Base-by-base conservation (phyloP, 768 basidiomycete genomes). In the Naganishia kalamii region DNA sequence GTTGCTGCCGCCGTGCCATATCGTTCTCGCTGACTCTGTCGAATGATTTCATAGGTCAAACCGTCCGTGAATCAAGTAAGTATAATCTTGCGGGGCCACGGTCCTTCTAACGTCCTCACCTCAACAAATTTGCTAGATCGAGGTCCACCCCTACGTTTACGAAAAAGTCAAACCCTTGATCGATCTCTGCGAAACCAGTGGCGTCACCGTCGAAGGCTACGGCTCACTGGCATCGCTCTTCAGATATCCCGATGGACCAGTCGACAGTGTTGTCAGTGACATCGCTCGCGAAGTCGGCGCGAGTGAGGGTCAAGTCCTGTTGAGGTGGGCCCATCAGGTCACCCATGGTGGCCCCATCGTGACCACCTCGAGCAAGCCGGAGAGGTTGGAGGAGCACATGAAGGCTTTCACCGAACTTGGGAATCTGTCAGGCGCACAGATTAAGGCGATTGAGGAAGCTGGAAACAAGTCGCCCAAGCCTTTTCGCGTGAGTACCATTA, bases 111-210 rank as follows among this genome's bases (percentile, higher is more conserved):
- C 13, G 51, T 47, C 3, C 25, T 43, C 23, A 27, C 52, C 21
- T 23, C 8, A 5, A 5, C 27, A 41, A 30, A n/a, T n/a, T 27
- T 2, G 32, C 3, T 68, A 80, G 75, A 78, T 80, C 68, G 80
- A 80, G 68, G 73, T 74, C 54, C 77, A 80, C 65, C 80, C 80
- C 13, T 79, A 78, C 66, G 23, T 77, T 43, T 70, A 71, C 60
- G 60, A 71, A 21, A 67, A 65, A n/a, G 54, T 68, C 2, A 47
- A 68, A 10, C 70, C 72, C 1, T 69, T 79, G 6, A 60, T 75
- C 29, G 71, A 70, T 13, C 70, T 72, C 60, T 74, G 72, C 64
- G 30, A 71, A 19, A 54, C 70, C 19, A 61, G 77, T 57, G 65
- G 70, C 30, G 78, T 80, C 67, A 59, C 62, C 12, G 66, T 75